A percentile compares a stretch with the other conserved stretches of the same genome.
Evolutionary conservation across 2,329 filamentous ascomycete genomes (phyloP).

Genomic region (Ceratocystis ficicola): DNA sequence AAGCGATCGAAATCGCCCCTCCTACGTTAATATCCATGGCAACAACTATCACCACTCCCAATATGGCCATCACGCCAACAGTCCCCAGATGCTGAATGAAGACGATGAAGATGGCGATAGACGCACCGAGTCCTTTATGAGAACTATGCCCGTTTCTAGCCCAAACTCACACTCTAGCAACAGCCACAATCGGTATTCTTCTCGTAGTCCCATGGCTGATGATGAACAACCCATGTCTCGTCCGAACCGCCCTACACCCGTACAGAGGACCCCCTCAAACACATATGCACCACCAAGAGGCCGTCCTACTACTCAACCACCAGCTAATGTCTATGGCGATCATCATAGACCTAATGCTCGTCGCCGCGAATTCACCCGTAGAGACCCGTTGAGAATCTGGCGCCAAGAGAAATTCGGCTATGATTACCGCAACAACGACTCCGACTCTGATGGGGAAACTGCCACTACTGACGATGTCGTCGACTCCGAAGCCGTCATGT

Average conservation of each 20-base stretch:
- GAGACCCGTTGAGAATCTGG: slow-evolving; percentile 5
- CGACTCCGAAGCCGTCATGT: slow-evolving; percentile 85
- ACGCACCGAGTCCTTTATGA: neutral
- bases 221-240: slow-evolving; percentile 10
- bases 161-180: slow-evolving; percentile 13
- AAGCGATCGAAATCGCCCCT: slow-evolving; percentile 11
- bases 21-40: slow-evolving; percentile 10
- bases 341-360: slow-evolving; percentile 9
- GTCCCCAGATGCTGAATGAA: neutral
- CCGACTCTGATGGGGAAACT: slow-evolving; percentile 82
- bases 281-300: slow-evolving; percentile 54
- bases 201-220: slow-evolving; percentile 10
- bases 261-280: slow-evolving; percentile 61
- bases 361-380: neutral
- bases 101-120: slow-evolving; percentile 3
- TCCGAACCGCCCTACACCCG: slow-evolving; percentile 48
- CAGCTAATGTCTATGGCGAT: neutral
- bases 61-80: neutral
- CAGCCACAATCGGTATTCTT: slow-evolving; percentile 7
- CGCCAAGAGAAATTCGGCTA: slow-evolving; percentile 65
- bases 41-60: slow-evolving; percentile 9
- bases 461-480: slow-evolving; percentile 84
- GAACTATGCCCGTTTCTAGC: slow-evolving; percentile 7
- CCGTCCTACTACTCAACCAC: slow-evolving; percentile 13
- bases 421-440: slow-evolving; percentile 56